Evolutionary conservation across 2,329 filamentous ascomycete species (phyloP).

Genomic region (Bimuria novae-zelandiae): DNA sequence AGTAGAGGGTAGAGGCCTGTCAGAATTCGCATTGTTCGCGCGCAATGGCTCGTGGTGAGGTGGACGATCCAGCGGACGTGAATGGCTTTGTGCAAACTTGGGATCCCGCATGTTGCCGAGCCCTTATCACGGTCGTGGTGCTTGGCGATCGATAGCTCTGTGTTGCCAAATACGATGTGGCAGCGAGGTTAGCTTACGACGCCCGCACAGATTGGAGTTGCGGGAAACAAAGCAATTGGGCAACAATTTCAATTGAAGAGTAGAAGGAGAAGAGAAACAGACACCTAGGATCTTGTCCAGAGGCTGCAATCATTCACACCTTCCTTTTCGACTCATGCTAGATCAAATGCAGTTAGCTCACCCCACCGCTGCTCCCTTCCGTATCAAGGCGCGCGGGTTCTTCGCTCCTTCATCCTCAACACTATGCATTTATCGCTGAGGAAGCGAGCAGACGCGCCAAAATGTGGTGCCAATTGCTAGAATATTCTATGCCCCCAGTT

Average conservation of each 20-base stretch:
- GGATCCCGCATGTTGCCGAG: neutral
- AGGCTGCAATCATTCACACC: neutral
- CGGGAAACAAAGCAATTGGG: neutral
- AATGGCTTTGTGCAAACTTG: no score
- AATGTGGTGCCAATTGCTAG: no score
- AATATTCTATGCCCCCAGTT: no score
- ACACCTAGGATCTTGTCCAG: neutral
- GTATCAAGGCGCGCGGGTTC: neutral
- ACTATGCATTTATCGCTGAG: no score
- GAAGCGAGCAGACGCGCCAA: no score
- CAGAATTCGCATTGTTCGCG: no score
- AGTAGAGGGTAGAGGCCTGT: neutral
- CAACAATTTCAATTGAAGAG: neutral
- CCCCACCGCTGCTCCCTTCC: neutral
- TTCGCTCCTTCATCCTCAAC: no score
- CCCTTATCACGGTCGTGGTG: neutral
- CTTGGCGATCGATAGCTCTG: neutral
- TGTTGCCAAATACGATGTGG: no score
- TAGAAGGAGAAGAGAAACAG: neutral
- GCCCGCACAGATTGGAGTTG: no score
- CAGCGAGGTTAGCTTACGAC: neutral
- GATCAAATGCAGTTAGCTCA: neutral
- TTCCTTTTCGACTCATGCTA: conserved; percentile 1
- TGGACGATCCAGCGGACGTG: neutral
- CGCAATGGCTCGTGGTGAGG: no score